Percentiles rank a stretch among this genome's conserved stretches.
These are phyloP conservation scores for Candida peoriensis DNA, from an alignment of 805 yeast species.

Conservation along the genomic window DNA sequence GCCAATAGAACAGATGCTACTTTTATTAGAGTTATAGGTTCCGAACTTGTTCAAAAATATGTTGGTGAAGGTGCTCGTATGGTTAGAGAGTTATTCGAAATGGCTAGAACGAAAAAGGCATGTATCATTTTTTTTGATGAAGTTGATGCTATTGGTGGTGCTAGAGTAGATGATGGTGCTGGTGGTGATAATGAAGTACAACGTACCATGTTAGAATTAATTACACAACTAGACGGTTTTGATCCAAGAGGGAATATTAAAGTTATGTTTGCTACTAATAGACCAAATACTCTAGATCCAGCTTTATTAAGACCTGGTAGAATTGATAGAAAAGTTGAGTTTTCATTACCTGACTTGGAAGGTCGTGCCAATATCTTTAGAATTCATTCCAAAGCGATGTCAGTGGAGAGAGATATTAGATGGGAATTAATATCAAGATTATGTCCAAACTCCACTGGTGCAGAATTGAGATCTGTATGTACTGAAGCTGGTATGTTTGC, in stretches of 20 bases:
- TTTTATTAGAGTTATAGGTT: conserved; percentile 95
- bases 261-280: conserved; percentile 98
- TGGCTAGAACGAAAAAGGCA: conserved; percentile 98
- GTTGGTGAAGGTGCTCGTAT: conserved; percentile 99
- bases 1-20: conserved; percentile 99
- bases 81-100: conserved; percentile 97
- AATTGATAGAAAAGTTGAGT: conserved; percentile 97
- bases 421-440: conserved; percentile 98
- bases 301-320: conserved; percentile 98
- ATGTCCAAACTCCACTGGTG: conserved; percentile 98
- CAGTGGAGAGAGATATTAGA: conserved; percentile 93
- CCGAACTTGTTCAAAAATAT: conserved; percentile 95
- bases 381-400: conserved; percentile 96
- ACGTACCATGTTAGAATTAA: conserved; percentile 97
- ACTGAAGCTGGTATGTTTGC: conserved; percentile 99
- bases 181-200: conserved; percentile 99
- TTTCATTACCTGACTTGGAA: conserved; percentile 92
- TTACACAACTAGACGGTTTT: conserved; percentile 96
- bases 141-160: conserved; percentile 98
- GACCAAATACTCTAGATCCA: conserved; percentile 97
- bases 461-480: conserved; percentile 96
- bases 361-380: conserved; percentile 98
- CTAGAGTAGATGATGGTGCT: conserved; percentile 99
- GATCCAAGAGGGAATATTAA: conserved; percentile 98
- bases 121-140: conserved; percentile 98